These are phyloP conservation scores for Backusella morwellensis DNA, from an alignment of 192 early-diverging fungal species.

Conservation along the genomic window DNA sequence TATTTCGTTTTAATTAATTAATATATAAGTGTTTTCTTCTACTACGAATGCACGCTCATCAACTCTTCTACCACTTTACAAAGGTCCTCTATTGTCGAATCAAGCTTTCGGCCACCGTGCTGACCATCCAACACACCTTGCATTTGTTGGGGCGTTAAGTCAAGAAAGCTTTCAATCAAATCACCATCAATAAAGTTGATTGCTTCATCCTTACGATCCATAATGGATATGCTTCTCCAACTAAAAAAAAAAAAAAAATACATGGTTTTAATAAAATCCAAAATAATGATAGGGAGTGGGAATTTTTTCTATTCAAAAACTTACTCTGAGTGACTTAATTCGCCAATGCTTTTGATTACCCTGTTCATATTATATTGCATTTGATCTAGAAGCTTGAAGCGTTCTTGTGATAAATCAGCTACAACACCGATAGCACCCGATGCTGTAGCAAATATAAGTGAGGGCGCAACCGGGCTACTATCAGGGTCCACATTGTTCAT, in stretches of 20 bases:
- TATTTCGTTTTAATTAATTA: not conserved
- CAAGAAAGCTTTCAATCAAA: constrained; percentile 85
- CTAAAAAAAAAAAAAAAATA: not conserved
- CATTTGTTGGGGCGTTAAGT: constrained; percentile 50
- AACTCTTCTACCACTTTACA: constrained; percentile 34
- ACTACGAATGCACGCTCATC: constrained; percentile 23
- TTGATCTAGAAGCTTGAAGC: constrained; percentile 56
- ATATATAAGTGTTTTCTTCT: not conserved
- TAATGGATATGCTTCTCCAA: constrained; percentile 67
- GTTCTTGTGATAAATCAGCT: constrained; percentile 62
- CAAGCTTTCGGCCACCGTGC: constrained; percentile 47
- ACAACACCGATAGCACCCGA: constrained; percentile 82
- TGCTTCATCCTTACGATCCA: constrained; percentile 44
- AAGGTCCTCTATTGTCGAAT: constrained; percentile 58
- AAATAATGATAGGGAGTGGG: no score
- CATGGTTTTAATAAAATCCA: no score
- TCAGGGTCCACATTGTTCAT: constrained; percentile 63
- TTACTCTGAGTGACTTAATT: constrained; percentile 57
- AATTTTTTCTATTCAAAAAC: not conserved
- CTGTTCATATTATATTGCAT: constrained; percentile 71
- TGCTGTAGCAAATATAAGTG: constrained; percentile 74
- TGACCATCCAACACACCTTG: constrained; percentile 33
- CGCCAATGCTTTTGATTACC: constrained; percentile 61
- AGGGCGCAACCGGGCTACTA: constrained; percentile 47
- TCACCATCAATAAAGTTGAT: constrained; percentile 90